These are phyloP conservation scores for Fusarium sp. DNA, from an alignment of 2,329 filamentous ascomycete genomes.

Conservation along the genomic window DNA sequence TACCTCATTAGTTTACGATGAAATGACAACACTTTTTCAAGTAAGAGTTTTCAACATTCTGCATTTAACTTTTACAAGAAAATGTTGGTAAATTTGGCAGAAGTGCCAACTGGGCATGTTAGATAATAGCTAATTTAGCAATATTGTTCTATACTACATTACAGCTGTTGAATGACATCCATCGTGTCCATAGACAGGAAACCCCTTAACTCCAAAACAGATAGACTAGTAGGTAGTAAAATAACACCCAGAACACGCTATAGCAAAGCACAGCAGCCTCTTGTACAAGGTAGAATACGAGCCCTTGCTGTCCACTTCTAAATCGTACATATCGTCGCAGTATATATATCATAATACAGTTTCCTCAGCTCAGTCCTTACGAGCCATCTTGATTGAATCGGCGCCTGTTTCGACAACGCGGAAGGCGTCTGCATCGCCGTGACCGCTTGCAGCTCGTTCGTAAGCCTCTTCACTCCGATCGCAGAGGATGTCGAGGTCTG, in stretches of 20 bases:
- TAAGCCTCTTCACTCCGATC: constrained; percentile 77
- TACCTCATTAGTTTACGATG: constrained; percentile 11
- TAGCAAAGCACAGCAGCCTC: constrained; percentile 7
- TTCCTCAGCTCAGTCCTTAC: constrained; percentile 29
- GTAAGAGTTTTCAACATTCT: too few species aligned
- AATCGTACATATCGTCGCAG: background rate
- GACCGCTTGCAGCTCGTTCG: constrained; percentile 78
- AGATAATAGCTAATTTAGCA: background rate
- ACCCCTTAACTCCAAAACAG: background rate
- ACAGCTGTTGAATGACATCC: background rate
- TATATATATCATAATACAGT: background rate
- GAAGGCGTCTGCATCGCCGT: constrained; percentile 77
- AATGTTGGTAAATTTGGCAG: too few species aligned
- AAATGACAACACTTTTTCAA: background rate
- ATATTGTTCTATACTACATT: background rate
- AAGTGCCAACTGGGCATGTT: too few species aligned
- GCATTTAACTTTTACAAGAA: too few species aligned
- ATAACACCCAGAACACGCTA: constrained; percentile 2
- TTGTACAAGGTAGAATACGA: background rate
- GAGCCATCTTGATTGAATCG: constrained; percentile 60
- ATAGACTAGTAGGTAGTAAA: background rate
- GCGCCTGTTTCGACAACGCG: constrained; percentile 81
- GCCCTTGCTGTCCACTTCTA: background rate
- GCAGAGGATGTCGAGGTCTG: constrained; percentile 80
- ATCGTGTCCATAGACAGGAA: background rate